Evolutionary conservation across 2,329 filamentous ascomycete genomes (phyloP), one percentile per base, ranked within the genome.

Genomic region (Colletotrichum musicola): DNA sequence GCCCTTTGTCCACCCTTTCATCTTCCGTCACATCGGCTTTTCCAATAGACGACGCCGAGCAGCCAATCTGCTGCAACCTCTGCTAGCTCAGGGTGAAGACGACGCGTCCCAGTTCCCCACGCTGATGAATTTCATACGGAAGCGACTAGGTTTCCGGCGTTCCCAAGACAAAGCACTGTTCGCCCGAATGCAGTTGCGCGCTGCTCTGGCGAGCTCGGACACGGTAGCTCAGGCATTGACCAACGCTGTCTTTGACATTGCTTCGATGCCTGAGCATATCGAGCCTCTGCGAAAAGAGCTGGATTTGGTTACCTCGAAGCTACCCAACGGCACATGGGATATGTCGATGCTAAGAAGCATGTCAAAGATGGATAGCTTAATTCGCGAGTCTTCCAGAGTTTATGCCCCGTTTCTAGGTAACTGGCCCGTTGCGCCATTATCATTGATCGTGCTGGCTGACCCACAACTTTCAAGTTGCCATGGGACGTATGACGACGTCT

Each of bases 171-270:
- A 6, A 2, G 46, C 20, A 5, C 9, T 62, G 22, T 14, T 62
- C 5, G 59, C 59, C 6, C 42, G 59, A 25, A 59, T 44, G 44
- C 35, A 59, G 10, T 54, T 64, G 14, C 62, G 62, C 7, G 54
- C 55, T 2, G 62, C 38, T 38, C 12, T 64, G 20, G 62, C 62
- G 10, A 30, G 62, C 6, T 58, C 62, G 6, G 62, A 64, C 12
- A 64, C 62, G 6, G 62, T 64, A 16, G 44, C 62, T 12, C 62
- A 64, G 38, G 54, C 55, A 0, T 14, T 64, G 9, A 53, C 55
- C 18, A 64, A 64, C 40, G 62, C 55, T 9, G 4, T 64, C 2
- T 64, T 51, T 35, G 62, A 64, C 20, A 35, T 64, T 35, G 54
- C 54, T 18, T 59, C 62, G 9, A 44, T 13, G 5, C 22, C 54